Percentiles rank a stretch among this genome's conserved stretches.
These are phyloP conservation scores for Coemansia biformis DNA, from an alignment of 192 early-diverging fungal species.

Conservation along the genomic window DNA sequence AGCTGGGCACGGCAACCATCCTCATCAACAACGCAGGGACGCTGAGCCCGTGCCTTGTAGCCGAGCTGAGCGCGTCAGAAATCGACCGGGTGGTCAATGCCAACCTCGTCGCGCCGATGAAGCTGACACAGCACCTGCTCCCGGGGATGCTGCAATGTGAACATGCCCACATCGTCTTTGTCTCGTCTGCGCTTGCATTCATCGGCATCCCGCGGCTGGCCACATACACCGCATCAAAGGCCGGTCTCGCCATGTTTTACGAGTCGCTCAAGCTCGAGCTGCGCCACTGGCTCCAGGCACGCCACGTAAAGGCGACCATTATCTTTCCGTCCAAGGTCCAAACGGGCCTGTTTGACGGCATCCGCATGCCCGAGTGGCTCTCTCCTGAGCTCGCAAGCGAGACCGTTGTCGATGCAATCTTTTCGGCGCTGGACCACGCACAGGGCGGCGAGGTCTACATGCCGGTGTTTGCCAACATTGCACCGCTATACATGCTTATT, in stretches of 20 bases:
- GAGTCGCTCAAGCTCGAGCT: constrained; percentile 77
- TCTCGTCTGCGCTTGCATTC: constrained; percentile 28
- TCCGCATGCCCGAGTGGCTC: constrained; percentile 54
- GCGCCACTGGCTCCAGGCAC: constrained; percentile 47
- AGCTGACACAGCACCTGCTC: constrained; percentile 62
- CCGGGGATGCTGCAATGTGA: constrained; percentile 62
- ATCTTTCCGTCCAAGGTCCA: constrained; percentile 67
- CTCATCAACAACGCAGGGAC: constrained; percentile 82
- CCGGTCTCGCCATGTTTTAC: constrained; percentile 62
- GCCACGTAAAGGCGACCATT: constrained; percentile 56
- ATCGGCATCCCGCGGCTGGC: constrained; percentile 52
- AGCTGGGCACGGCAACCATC: constrained; percentile 69
- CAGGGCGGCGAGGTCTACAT: constrained; percentile 47
- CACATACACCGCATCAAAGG: constrained; percentile 78
- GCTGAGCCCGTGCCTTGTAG: constrained; percentile 53
- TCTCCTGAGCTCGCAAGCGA: constrained; percentile 58
- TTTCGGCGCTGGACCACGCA: constrained; percentile 54
- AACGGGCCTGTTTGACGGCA: constrained; percentile 72
- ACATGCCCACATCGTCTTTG: constrained; percentile 70
- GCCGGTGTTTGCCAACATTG: constrained; percentile 19
- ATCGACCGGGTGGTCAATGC: constrained; percentile 58
- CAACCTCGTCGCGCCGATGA: constrained; percentile 69
- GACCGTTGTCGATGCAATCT: constrained; percentile 55
- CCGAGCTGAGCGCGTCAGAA: constrained; percentile 56
- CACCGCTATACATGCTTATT: constrained; percentile 22